These are phyloP conservation scores for Rubroboletus satanas DNA, from an alignment of 768 basidiomycete genomes.

Conservation along the genomic window DNA sequence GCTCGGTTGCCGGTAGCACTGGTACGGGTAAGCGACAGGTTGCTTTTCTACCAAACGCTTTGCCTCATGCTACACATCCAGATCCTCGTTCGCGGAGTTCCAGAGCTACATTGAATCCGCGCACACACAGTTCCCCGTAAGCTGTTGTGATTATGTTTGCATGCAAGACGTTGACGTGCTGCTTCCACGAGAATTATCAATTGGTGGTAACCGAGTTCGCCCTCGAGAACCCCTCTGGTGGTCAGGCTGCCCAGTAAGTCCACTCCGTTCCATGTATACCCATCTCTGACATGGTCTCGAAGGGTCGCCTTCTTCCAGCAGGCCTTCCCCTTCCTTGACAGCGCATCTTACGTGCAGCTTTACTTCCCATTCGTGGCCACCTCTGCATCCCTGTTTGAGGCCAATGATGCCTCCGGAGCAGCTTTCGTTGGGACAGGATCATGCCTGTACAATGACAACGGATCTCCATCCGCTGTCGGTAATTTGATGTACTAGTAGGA, in stretches of 20 bases:
- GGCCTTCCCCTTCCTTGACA: conserved; percentile 35
- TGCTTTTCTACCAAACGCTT: neutral
- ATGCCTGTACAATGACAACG: conserved; percentile 33
- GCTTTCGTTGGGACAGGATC: conserved; percentile 26
- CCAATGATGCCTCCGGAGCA: conserved; percentile 16
- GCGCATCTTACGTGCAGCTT: conserved; percentile 28
- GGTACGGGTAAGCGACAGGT: conserved; percentile 25
- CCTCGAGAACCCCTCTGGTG: conserved; percentile 29
- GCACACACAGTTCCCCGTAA: conserved; percentile 28
- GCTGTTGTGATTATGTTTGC: neutral
- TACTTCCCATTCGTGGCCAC: conserved; percentile 38
- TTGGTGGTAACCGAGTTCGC: conserved; percentile 34
- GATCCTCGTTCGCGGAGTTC: conserved; percentile 28
- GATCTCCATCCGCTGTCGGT: conserved; percentile 24
- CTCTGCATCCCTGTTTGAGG: conserved; percentile 23
- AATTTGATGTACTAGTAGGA: conserved; percentile 18
- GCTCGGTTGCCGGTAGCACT: conserved; percentile 15
- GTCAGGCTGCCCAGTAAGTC: conserved; percentile 30
- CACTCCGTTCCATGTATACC: neutral
- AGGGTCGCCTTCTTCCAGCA: conserved; percentile 33
- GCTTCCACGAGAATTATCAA: conserved; percentile 12
- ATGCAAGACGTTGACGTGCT: conserved; percentile 2
- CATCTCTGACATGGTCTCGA: neutral
- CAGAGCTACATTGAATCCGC: conserved; percentile 26
- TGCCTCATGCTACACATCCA: conserved; percentile 10